Percentiles rank a stretch among this genome's conserved stretches.
These are phyloP conservation scores for Trichoderma simmonsii DNA, from an alignment of 2,329 filamentous ascomycete genomes.

Conservation along the genomic window DNA sequence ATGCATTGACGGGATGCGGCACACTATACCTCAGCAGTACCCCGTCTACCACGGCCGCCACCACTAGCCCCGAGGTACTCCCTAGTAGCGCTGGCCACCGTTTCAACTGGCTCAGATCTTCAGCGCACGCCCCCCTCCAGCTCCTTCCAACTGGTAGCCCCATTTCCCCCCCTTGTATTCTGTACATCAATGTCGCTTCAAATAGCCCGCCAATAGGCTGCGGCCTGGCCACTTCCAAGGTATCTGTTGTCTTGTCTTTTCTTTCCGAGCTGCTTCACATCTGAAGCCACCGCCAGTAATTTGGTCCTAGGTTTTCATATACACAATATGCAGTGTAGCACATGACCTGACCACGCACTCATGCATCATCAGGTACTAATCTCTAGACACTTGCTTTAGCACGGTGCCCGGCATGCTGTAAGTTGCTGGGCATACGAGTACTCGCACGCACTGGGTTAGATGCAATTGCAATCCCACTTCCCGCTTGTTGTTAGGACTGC, in stretches of 20 bases:
- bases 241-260: neutral
- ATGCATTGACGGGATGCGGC: neutral
- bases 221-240: neutral
- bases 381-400: neutral
- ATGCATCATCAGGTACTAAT: constrained; percentile 35
- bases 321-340: constrained; percentile 11
- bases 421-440: neutral
- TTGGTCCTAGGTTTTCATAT: neutral
- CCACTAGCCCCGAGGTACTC: neutral
- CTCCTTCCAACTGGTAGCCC: neutral
- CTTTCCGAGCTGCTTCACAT: neutral
- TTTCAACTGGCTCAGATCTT: constrained; percentile 13
- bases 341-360: constrained; percentile 44
- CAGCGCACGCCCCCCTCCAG: constrained; percentile 11
- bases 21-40: neutral
- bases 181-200: constrained; percentile 8
- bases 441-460: neutral
- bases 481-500: neutral
- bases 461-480: neutral
- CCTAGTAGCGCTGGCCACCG: neutral
- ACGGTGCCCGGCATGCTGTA: neutral
- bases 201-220: neutral
- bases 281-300: neutral
- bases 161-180: neutral
- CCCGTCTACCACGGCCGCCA: neutral